A percentile compares a stretch with the other conserved stretches of the same genome.
These are phyloP conservation scores for Globisporangium ultimum DNA, from an alignment of 352 stramenopile genomes.

Conservation along the genomic window DNA sequence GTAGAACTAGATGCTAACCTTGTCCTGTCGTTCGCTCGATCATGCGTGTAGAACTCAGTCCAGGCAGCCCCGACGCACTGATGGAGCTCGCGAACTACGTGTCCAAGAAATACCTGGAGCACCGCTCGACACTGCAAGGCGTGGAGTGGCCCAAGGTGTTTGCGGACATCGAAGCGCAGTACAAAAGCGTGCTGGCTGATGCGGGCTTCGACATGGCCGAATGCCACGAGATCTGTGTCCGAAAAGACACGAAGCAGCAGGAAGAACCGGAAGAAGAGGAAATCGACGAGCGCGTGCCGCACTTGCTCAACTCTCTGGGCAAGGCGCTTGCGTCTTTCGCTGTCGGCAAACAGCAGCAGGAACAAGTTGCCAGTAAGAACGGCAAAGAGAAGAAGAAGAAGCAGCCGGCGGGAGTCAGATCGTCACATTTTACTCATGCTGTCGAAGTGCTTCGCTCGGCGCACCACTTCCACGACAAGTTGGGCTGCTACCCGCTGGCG, in stretches of 20 bases:
- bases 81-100: constrained; percentile 79
- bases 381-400: constrained; percentile 8
- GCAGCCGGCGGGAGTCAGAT: constrained; percentile 15
- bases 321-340: constrained; percentile 46
- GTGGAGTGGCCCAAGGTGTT: constrained; percentile 43
- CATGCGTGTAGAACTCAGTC: constrained; percentile 31
- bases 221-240: constrained; percentile 63
- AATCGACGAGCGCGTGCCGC: constrained; percentile 57
- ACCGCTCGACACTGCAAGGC: not conserved
- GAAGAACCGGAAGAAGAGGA: constrained; percentile 60
- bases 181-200: constrained; percentile 28
- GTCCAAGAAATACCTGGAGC: constrained; percentile 34
- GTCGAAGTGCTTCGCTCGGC: constrained; percentile 63
- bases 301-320: constrained; percentile 63
- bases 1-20: too few species aligned
- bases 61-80: constrained; percentile 55
- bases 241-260: constrained; percentile 56
- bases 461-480: constrained; percentile 82
- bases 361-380: not conserved
- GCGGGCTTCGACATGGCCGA: constrained; percentile 51
- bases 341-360: constrained; percentile 14
- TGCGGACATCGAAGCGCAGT: constrained; percentile 38
- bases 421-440: constrained; percentile 37
- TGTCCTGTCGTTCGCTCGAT: too few species aligned
- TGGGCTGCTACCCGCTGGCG: constrained; percentile 73